phyloP scores from a whole-genome alignment of 345 rosid species.

The Ceriops decandra region DNA sequence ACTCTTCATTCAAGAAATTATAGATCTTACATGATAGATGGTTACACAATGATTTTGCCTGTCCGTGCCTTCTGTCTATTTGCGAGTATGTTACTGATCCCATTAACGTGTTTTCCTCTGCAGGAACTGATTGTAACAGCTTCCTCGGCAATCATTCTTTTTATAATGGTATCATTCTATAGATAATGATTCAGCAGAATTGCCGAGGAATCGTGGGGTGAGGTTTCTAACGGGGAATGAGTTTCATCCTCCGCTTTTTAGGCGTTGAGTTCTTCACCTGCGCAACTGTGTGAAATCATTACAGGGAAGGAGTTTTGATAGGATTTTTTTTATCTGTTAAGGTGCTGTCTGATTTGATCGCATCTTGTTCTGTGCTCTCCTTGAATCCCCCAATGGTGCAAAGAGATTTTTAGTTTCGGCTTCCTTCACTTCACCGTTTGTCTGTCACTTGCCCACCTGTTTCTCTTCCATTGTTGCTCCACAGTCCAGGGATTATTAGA shows the following conservation, averaged over 20 bases:
- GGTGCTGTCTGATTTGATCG: too few relatives aligned
- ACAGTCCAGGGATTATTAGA: too few relatives aligned
- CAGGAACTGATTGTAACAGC: slow-evolving; percentile 31
- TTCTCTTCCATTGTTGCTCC: too few relatives aligned
- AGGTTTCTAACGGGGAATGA: background rate
- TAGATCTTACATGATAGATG: background rate
- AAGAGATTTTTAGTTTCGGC: background rate
- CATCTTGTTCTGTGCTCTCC: too few relatives aligned
- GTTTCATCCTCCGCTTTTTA: background rate
- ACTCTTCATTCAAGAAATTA: background rate
- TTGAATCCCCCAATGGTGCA: background rate
- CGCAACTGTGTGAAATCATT: background rate
- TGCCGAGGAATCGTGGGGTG: background rate
- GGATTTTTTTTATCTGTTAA: too few relatives aligned
- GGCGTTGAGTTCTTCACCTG: background rate
- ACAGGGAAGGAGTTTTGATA: too few relatives aligned
- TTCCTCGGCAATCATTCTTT: slow-evolving; percentile 21
- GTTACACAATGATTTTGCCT: background rate
- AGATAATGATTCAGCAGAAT: slow-evolving; percentile 1
- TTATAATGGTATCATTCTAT: slow-evolving; percentile 23
- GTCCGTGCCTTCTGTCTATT: background rate
- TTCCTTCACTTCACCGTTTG: too few relatives aligned
- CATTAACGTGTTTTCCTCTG: background rate
- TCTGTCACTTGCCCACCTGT: too few relatives aligned
- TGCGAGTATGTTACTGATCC: too few relatives aligned